These are phyloP conservation scores for Cucurbitaria berberidis DNA, from an alignment of 2,329 filamentous ascomycete genomes.

Conservation along the genomic window DNA sequence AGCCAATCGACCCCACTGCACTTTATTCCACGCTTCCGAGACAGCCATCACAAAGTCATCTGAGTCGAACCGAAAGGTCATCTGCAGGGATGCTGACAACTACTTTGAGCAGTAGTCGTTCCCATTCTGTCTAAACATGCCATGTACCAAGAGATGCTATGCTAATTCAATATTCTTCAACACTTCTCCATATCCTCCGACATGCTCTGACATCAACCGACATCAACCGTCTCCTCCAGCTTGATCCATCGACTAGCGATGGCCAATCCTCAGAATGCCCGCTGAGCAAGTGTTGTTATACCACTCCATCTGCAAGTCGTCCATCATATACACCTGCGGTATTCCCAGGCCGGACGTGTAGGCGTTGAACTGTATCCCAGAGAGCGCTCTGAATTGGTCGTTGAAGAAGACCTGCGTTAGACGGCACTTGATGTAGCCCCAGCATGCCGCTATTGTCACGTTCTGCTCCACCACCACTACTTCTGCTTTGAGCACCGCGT, in stretches of 20 bases:
- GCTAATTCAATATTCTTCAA: slow-evolving; percentile 12
- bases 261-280: slow-evolving; percentile 46
- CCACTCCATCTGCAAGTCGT: slow-evolving; percentile 58
- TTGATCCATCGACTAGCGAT: slow-evolving; percentile 28
- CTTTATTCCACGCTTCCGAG: slow-evolving; percentile 1
- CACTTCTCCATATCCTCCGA: slow-evolving; percentile 2
- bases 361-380: slow-evolving; percentile 57
- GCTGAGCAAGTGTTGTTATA: slow-evolving; percentile 58
- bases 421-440: slow-evolving; percentile 49
- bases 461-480: slow-evolving; percentile 45
- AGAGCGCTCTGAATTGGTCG: slow-evolving; percentile 48
- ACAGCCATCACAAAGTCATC: slow-evolving; percentile 17
- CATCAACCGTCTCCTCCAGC: too few relatives aligned
- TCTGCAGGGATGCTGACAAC: slow-evolving; percentile 15
- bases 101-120: not conserved
- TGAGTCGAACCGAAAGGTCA: slow-evolving; percentile 15
- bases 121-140: slow-evolving; percentile 6
- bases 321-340: slow-evolving; percentile 55
- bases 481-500: slow-evolving; percentile 43
- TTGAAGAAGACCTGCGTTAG: slow-evolving; percentile 54
- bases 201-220: too few relatives aligned
- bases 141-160: slow-evolving; percentile 7
- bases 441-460: slow-evolving; percentile 53
- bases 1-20: slow-evolving; percentile 13
- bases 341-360: slow-evolving; percentile 48